phyloP scores from a whole-genome alignment of 805 yeast species.

The Metschnikowia lachancei region DNA sequence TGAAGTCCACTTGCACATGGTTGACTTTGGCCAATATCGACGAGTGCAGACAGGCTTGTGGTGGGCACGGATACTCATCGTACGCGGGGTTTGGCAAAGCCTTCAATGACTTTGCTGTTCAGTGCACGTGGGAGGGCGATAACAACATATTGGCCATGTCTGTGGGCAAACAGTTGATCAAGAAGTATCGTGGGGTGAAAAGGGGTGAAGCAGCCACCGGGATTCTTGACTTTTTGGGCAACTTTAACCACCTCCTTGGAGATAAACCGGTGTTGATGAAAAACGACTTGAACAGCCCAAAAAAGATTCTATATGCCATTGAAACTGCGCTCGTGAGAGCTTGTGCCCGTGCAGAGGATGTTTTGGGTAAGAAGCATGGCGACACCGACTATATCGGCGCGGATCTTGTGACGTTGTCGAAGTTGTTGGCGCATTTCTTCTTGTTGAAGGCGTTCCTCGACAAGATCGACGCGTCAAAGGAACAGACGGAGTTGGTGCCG shows the following conservation, averaged over 20 bases:
- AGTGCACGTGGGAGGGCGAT: slow-evolving; percentile 98
- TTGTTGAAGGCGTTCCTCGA: slow-evolving; percentile 40
- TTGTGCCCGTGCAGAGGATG: slow-evolving; percentile 29
- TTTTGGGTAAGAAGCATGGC: slow-evolving; percentile 32
- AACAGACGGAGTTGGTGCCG: slow-evolving; percentile 43
- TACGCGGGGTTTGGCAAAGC: slow-evolving; percentile 89
- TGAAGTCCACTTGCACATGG: slow-evolving; percentile 91
- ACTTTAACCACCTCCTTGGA: slow-evolving; percentile 27
- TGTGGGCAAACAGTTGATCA: slow-evolving; percentile 75
- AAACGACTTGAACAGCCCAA: slow-evolving; percentile 24
- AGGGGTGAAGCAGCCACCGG: slow-evolving; percentile 43
- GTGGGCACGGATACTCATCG: slow-evolving; percentile 95
- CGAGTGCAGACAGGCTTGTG: slow-evolving; percentile 89
- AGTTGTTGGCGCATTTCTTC: slow-evolving; percentile 50
- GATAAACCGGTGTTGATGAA: slow-evolving; percentile 30
- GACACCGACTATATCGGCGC: slow-evolving; percentile 48
- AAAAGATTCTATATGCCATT: slow-evolving; percentile 23
- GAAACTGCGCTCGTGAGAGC: slow-evolving; percentile 42
- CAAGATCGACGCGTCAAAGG: slow-evolving; percentile 32
- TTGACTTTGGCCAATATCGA: slow-evolving; percentile 74
- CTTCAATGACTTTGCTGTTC: slow-evolving; percentile 92
- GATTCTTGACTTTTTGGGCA: slow-evolving; percentile 43
- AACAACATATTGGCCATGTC: slow-evolving; percentile 82
- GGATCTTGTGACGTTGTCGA: slow-evolving; percentile 47
- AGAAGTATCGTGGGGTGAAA: slow-evolving; percentile 40